Evolutionary conservation across 441 rosid species (phyloP), one percentile per base, ranked within the genome.

Genomic region (Adansonia madagascariensis): DNA sequence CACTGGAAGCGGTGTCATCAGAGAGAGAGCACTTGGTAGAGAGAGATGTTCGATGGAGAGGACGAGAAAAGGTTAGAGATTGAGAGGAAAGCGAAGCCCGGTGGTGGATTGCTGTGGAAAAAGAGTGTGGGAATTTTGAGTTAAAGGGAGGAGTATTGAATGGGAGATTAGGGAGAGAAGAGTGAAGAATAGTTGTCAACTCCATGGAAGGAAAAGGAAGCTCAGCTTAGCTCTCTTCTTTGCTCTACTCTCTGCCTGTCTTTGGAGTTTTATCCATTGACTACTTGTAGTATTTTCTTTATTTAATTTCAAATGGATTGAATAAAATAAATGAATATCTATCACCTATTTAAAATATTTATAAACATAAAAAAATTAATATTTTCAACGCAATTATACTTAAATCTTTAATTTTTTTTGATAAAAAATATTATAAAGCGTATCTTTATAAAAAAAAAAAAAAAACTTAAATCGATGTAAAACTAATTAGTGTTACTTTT

Each of bases 1-100:
- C 79, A 87, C 94, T 59, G 80, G 83, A 77, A 60, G 81, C 56
- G 10, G 83, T 53, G 56, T 86, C 90, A 68, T 84, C 87, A 15
- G 89, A 75, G 79, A 83, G 79, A 65, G 87, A 85, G 80, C 73
- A 83, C 57, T 73, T 77, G 20, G 84, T 64, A 74, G 83, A 56
- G 76, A 78, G 62, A 70, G 83, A 78, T 27, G 71, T 82, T 8
- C 68, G 79, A 47, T 53, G 61, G 60, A 49, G 18, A 56, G 49
- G 22, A 59, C 59, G 71, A 76, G 85, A 62, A 57, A 80, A 46
- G 65, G 41, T 18, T 49, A 59, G 74, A 74, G n/a, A 78, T 39
- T 7, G 67, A 63, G 56, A 53, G 17, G 4, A 46, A 74, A 73
- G 49, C 49, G 77, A 31, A 61, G 60, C 15, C 8, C 14, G 82